Evolutionary conservation across 805 yeast species (phyloP), one percentile per base, ranked within the genome.

Genomic region (Brettanomyces anomalus): DNA sequence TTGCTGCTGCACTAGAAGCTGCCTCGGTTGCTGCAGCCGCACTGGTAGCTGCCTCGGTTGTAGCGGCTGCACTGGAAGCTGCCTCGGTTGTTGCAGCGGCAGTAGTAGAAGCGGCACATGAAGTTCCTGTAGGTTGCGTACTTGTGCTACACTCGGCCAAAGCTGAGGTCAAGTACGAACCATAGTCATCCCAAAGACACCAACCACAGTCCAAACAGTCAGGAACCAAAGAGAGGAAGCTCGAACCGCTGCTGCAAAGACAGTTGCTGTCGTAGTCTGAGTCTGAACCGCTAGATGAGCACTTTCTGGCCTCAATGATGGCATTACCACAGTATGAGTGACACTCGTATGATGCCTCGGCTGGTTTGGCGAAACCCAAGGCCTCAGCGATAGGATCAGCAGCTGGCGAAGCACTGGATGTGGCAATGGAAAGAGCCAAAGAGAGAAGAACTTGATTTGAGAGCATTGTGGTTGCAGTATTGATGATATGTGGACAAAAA

Each of bases 131-230:
- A 55, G 68, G 68, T 43, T 54, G 58, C n/a, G 67, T 62, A 14
- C 55, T 40, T 17, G 54, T 46, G 32, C 40, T 19, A 52, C 70
- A 65, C 15, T 54, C 63, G n/a, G 50, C 57, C 33, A 65, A 49
- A 17, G 68, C 60, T 11, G 47, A 33, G 19, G 56, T 45, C 41
- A 64, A 55, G 50, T 49, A 64, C 1, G 45, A 40, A 33, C 66
- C 62, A 49, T 65, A 65, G 50, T 64, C 61, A 39, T 45, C 44
- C 68, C 68, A 65, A 46, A 65, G 47, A 42, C 66, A 62, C 66
- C 70, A 64, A 37, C 68, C 70, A 60, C 70, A 66, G 39, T 53
- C 64, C 49, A 66, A 55, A 54, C 70, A 66, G 5, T 48, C 46
- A n/a, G 50, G 48, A 46, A 64, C 62, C 37, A 54, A 49, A 8